Evolutionary conservation across 176 grass and related monocot genomes (phyloP).

Genomic region (Oryza punctata): DNA sequence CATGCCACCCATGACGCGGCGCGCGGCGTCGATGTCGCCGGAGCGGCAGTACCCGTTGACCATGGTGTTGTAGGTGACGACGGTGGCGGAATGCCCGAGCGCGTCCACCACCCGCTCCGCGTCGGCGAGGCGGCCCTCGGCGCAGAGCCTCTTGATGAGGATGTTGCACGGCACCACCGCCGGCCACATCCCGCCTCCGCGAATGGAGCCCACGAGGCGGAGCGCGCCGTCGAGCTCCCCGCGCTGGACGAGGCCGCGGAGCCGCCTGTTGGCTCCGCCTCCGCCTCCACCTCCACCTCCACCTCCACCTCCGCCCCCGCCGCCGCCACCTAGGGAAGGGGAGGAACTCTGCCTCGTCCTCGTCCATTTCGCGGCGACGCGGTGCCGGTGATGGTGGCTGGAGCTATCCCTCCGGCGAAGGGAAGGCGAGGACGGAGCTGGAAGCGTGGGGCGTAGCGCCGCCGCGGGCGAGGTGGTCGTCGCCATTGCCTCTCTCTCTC

Average conservation of each 20-base stretch:
- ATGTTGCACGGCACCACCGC: conserved; percentile 60
- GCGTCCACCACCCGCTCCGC: conserved; percentile 47
- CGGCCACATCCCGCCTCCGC: neutral
- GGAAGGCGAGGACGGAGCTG: neutral
- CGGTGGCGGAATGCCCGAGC: conserved; percentile 43
- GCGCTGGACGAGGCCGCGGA: conserved; percentile 44
- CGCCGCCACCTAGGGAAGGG: neutral
- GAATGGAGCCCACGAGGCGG: conserved; percentile 29
- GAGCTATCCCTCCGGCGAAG: neutral
- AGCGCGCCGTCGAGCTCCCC: conserved; percentile 43
- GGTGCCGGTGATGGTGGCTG: neutral
- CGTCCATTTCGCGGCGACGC: neutral
- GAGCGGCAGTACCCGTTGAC: conserved; percentile 58
- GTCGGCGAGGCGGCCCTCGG: conserved; percentile 39
- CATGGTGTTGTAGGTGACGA: conserved; percentile 68
- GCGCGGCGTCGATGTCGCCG: conserved; percentile 43
- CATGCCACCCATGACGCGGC: conserved; percentile 51
- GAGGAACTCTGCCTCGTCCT: neutral
- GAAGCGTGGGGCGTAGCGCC: conserved; percentile 28
- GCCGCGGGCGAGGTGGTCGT: too few relatives aligned
- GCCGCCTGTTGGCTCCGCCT: conserved; percentile 29
- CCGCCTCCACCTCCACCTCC: conserved; percentile 1
- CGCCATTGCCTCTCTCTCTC: too few relatives aligned
- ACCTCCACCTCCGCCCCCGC: too few relatives aligned
- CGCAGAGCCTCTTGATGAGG: conserved; percentile 63